Evolutionary conservation across 2,329 filamentous ascomycete genomes (phyloP), one percentile per base, ranked within the genome.

Genomic region (Xylaria sp.): DNA sequence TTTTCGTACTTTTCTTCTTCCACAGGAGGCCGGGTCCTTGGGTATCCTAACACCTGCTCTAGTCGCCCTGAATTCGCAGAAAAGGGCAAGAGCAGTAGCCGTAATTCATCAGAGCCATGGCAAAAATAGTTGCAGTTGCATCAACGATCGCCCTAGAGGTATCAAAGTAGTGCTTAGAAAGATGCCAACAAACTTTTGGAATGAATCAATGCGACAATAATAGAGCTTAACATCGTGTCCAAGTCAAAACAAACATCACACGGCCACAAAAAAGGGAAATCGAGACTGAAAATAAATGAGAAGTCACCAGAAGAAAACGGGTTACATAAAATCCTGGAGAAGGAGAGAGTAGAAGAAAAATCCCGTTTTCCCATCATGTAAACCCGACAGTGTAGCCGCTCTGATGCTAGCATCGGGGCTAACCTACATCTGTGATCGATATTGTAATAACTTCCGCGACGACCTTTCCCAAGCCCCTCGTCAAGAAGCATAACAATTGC

Each of bases 121-220:
- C 61, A 67, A 70, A 69, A 61, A 67, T n/a, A n/a, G n/a, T 69
- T 64, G 68, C 67, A 68, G 65, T 68, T 66, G 67, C 69, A 67
- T 71, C 70, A 72, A 70, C 61, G 69, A 72, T 73, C 70, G 72
- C 71, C 68, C 64, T 63, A 51, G 71, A 74, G 73, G 73, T 75
- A 75, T 75, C 73, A 72, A 71, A 71, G 61, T 72, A 70, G 67
- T 64, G 58, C 67, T 69, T 64, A 49, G 57, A 72, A 71, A 68
- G 68, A 74, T 70, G 68, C 69, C 71, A 71, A 67, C 67, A 72
- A 70, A 69, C 71, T 73, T 71, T 71, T 65, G 60, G 57, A 68
- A 67, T 64, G 63, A 70, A 69, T 65, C 66, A 67, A 69, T 66
- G 60, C 58, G 65, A 66, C 65, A 62, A 63, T 60, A 60, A 61